A percentile compares a stretch with the other conserved stretches of the same genome.
These are phyloP conservation scores for Xylaria sp. DNA, from an alignment of 2,329 filamentous ascomycete species.

Conservation along the genomic window DNA sequence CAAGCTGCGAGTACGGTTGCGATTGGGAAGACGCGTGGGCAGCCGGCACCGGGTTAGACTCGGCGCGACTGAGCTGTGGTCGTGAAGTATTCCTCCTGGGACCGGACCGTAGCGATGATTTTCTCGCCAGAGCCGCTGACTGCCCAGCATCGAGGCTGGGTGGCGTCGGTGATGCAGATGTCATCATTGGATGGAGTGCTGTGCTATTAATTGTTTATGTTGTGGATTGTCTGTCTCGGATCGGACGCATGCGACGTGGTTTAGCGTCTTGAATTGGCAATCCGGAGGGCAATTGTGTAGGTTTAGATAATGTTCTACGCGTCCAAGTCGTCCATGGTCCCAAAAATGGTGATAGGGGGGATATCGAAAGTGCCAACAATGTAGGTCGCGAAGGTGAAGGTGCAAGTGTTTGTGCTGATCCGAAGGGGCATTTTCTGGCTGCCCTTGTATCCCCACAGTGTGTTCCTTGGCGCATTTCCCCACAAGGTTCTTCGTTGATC, in stretches of 20 bases:
- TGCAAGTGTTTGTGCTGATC: constrained; percentile 46
- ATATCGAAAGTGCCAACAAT: constrained; percentile 52
- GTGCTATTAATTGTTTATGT: constrained; percentile 35
- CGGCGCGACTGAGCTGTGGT: constrained; percentile 57
- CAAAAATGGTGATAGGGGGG: constrained; percentile 46
- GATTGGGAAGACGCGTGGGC: constrained; percentile 41
- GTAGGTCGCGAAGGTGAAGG: constrained; percentile 49
- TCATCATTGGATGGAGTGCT: constrained; percentile 43
- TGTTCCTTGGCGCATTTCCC: constrained; percentile 42
- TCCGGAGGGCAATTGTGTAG: constrained; percentile 47
- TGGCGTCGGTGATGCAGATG: constrained; percentile 57
- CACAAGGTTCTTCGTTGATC: constrained; percentile 40
- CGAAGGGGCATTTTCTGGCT: constrained; percentile 34
- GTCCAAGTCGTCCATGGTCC: constrained; percentile 55
- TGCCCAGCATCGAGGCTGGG: constrained; percentile 60
- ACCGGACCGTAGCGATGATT: constrained; percentile 67
- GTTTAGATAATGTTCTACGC: constrained; percentile 55
- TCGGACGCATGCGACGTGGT: constrained; percentile 33
- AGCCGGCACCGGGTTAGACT: constrained; percentile 56
- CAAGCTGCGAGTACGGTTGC: constrained; percentile 56
- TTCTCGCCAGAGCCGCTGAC: constrained; percentile 59
- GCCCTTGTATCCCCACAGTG: constrained; percentile 31
- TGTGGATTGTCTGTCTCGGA: constrained; percentile 31
- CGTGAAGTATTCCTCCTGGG: constrained; percentile 63
- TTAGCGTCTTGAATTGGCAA: constrained; percentile 44